These are phyloP conservation scores for Blastocystis sp. DNA, from an alignment of 352 stramenopile genomes.

Conservation along the genomic window DNA sequence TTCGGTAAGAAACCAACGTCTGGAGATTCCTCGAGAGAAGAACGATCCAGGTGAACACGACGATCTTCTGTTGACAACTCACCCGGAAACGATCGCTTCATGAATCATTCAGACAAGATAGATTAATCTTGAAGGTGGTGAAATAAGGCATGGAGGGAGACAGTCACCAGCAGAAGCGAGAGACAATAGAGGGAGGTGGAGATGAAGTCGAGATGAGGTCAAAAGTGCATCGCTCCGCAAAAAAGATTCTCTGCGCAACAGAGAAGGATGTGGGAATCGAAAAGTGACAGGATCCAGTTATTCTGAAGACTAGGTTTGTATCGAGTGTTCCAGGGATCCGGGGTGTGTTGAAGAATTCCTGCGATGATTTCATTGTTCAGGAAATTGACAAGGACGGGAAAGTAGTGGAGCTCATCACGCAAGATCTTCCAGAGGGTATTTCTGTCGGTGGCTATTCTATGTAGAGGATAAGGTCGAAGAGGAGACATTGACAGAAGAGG, in stretches of 20 bases:
- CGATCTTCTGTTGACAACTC: neutral
- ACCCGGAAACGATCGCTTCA: slow-evolving; percentile 33
- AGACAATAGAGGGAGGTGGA: neutral
- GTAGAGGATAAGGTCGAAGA: neutral
- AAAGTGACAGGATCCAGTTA: neutral
- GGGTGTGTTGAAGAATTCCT: slow-evolving; percentile 37
- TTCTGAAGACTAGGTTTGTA: neutral
- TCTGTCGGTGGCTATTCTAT: neutral
- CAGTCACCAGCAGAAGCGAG: neutral
- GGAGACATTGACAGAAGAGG: slow-evolving; percentile 28
- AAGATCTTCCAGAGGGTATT: neutral
- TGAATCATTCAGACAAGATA: neutral
- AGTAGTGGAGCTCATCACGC: slow-evolving; percentile 4
- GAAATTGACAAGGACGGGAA: slow-evolving; percentile 46
- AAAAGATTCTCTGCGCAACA: neutral
- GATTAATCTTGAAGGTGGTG: neutral
- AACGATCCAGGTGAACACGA: neutral
- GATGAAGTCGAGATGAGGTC: neutral
- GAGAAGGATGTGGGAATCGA: slow-evolving; percentile 53
- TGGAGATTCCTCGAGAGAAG: too few relatives aligned
- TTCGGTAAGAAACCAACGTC: too few relatives aligned
- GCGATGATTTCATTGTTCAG: slow-evolving; percentile 59
- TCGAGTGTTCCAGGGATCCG: slow-evolving; percentile 1
- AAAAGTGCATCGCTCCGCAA: neutral
- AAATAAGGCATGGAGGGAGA: neutral